Evolutionary conservation across 176 grass and related monocot genomes (phyloP).

Genomic region (Avena insularis): DNA sequence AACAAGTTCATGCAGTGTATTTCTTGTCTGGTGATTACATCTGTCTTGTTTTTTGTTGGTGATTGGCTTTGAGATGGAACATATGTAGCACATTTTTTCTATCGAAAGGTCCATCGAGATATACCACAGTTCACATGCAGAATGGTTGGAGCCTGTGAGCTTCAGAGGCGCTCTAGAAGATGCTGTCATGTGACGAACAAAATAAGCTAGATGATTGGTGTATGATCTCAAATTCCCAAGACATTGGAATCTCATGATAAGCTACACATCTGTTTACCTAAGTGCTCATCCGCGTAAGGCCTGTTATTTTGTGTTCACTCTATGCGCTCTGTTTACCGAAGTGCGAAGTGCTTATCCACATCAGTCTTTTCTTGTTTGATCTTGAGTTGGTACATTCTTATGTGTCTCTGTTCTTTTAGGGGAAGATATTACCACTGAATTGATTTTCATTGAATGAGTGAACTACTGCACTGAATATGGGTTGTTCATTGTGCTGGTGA

Average conservation of each 20-base stretch:
- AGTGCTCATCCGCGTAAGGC: background rate
- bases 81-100: background rate
- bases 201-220: background rate
- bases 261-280: background rate
- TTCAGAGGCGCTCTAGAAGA: background rate
- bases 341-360: background rate
- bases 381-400: background rate
- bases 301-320: slow-evolving; percentile 3
- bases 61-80: background rate
- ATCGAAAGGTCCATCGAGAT: background rate
- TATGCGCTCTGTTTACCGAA: background rate
- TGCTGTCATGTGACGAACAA: background rate
- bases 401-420: background rate
- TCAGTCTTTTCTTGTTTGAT: slow-evolving; percentile 9
- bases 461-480: background rate
- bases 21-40: slow-evolving; percentile 14
- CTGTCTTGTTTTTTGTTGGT: background rate
- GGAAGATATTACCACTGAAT: background rate
- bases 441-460: slow-evolving; percentile 22
- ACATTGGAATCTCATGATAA: background rate
- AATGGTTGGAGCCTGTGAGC: slow-evolving; percentile 14
- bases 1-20: background rate
- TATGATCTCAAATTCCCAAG: background rate
- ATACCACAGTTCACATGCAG: background rate
- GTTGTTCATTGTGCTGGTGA: background rate